phyloP scores from a whole-genome alignment of 129 eudicot species.

The Lactuca saligna region DNA sequence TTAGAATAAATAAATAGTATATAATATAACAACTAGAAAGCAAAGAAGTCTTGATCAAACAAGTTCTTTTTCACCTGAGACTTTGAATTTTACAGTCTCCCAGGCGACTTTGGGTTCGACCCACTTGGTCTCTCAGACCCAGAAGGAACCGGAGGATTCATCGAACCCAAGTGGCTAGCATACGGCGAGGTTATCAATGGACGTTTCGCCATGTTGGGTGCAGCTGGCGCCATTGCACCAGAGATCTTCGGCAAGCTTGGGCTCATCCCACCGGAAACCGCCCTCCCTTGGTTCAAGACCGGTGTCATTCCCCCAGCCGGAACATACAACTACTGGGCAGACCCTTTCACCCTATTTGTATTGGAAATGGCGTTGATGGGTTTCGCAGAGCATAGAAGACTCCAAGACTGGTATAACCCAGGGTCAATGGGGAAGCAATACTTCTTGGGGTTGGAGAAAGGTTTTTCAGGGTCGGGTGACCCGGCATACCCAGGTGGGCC shows the following conservation, averaged over 20 bases:
- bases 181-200: conserved; percentile 92
- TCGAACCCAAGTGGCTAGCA: conserved; percentile 95
- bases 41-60: too few species aligned
- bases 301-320: conserved; percentile 99
- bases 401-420: conserved; percentile 93
- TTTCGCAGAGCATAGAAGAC: conserved; percentile 90
- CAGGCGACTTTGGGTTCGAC: conserved; percentile 97
- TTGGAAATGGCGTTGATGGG: conserved; percentile 95
- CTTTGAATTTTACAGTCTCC: conserved; percentile 55
- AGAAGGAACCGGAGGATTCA: conserved; percentile 96
- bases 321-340: conserved; percentile 97
- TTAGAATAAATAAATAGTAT: not conserved
- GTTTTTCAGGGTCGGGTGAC: conserved; percentile 76
- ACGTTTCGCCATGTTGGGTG: conserved; percentile 86
- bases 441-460: conserved; percentile 91
- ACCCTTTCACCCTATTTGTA: conserved; percentile 77
- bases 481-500: conserved; percentile 99
- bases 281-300: conserved; percentile 97
- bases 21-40: not conserved
- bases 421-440: conserved; percentile 98
- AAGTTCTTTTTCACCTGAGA: not conserved
- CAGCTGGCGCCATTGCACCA: conserved; percentile 86
- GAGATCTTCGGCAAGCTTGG: conserved; percentile 88
- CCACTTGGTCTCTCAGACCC: conserved; percentile 98
- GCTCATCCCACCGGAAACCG: conserved; percentile 94